phyloP scores from a whole-genome alignment of 2,329 filamentous ascomycete species.

The Botrytis porri region DNA sequence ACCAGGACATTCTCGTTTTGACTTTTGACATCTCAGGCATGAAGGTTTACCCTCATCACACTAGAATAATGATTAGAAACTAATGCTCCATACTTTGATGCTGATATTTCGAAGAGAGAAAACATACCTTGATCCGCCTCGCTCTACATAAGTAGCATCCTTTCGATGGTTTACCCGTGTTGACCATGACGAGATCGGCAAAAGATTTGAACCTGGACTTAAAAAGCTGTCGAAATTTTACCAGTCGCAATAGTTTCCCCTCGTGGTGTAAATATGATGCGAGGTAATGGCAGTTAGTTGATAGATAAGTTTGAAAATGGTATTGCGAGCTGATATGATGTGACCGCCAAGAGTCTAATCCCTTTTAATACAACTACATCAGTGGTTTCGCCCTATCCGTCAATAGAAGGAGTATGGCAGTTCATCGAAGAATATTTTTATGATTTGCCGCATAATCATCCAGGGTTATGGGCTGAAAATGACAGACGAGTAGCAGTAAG shows the following conservation, averaged over 20 bases:
- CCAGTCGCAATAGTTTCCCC: not conserved
- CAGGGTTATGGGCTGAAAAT: not conserved
- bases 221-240: not conserved
- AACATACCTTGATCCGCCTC: slow-evolving; percentile 22
- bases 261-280: not conserved
- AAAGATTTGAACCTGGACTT: not conserved
- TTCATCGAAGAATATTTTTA: not conserved
- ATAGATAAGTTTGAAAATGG: not conserved
- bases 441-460: not conserved
- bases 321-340: not conserved
- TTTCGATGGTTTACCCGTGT: slow-evolving; percentile 19
- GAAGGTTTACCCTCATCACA: slow-evolving; percentile 63
- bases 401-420: not conserved
- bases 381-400: not conserved
- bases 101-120: not conserved
- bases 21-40: slow-evolving; percentile 61
- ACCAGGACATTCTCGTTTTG: slow-evolving; percentile 59
- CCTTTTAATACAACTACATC: not conserved
- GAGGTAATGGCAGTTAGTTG: not conserved
- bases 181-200: slow-evolving; percentile 1
- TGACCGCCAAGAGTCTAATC: not conserved
- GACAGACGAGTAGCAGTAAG: not conserved
- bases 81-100: not conserved
- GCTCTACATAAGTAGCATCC: slow-evolving; percentile 23
- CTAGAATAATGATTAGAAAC: slow-evolving; percentile 39